Percentiles rank a stretch among this genome's conserved stretches.
Conservation (phyloP, 495 filamentous ascomycete genomes). For the Apodospora peruviana region DNA sequence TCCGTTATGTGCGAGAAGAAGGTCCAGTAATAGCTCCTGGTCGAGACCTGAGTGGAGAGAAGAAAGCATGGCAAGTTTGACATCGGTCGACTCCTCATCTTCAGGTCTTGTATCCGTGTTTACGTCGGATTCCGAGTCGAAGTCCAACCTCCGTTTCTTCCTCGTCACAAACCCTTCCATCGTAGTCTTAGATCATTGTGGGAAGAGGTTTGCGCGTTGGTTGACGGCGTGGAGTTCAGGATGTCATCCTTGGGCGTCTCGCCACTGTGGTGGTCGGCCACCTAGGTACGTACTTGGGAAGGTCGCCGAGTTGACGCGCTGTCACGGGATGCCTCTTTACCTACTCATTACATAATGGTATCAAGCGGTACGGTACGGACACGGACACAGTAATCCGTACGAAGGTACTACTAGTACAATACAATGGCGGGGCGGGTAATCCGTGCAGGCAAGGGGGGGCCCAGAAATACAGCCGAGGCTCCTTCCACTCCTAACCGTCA, state of each 20-base stretch:
- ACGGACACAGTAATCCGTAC: neutral
- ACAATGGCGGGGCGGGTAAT: neutral
- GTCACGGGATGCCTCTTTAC: slow-evolving; percentile 7
- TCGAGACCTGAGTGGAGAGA: slow-evolving; percentile 65
- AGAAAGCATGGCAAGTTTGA: slow-evolving; percentile 77
- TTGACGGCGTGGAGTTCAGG: too few relatives aligned
- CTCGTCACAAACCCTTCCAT: slow-evolving; percentile 45
- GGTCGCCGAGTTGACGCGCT: neutral
- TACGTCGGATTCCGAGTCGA: slow-evolving; percentile 6
- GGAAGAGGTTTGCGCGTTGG: too few relatives aligned
- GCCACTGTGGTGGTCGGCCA: too few relatives aligned
- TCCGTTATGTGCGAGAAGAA: slow-evolving; percentile 70
- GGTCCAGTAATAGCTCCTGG: slow-evolving; percentile 66
- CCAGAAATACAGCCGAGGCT: slow-evolving; percentile 15
- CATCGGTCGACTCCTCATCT: slow-evolving; percentile 70
- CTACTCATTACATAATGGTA: too few relatives aligned
- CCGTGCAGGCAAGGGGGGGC: neutral
- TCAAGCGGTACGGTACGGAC: neutral
- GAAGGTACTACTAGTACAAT: neutral
- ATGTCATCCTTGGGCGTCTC: too few relatives aligned
- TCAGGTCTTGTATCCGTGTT: slow-evolving; percentile 2
- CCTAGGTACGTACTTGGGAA: too few relatives aligned
- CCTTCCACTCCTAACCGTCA: neutral
- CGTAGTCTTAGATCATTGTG: neutral
- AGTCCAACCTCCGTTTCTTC: slow-evolving; percentile 32